Conservation (phyloP, 1,284 basidiomycete species). For the Garcileccinum viscosum region DNA sequence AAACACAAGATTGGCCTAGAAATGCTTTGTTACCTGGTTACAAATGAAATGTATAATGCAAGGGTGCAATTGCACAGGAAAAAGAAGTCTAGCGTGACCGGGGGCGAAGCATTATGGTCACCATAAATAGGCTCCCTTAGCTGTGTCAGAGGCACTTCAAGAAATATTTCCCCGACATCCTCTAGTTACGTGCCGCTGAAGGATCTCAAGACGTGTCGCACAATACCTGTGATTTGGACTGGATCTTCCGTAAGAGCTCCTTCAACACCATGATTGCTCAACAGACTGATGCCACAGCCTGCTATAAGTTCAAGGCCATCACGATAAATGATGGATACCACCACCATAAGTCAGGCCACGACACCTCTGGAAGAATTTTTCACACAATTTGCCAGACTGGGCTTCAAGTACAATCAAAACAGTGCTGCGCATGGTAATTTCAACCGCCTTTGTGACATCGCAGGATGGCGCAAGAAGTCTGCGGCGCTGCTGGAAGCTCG, state of each 20-base stretch:
- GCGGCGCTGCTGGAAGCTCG: conserved; percentile 9
- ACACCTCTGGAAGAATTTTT: conserved; percentile 26
- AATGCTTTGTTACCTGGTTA: background rate
- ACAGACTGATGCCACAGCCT: background rate
- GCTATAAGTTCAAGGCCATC: background rate
- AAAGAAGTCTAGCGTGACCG: background rate
- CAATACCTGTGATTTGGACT: background rate
- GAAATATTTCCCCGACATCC: background rate
- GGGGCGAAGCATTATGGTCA: background rate
- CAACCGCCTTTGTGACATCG: conserved; percentile 8
- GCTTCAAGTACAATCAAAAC: conserved; percentile 21
- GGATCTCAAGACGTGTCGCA: background rate
- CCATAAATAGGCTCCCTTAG: background rate
- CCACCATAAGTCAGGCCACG: background rate
- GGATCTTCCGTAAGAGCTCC: background rate
- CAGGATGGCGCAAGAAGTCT: conserved; percentile 5
- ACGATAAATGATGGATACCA: background rate
- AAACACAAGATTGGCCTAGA: background rate
- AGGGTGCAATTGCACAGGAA: background rate
- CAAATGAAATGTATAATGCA: background rate
- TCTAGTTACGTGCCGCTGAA: background rate
- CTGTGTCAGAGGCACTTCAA: background rate
- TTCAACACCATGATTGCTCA: background rate
- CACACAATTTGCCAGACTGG: conserved; percentile 6
- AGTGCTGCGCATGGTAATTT: conserved; percentile 25